Evolutionary conservation across 768 basidiomycete genomes (phyloP).

Genomic region (Termitomyces sp.): DNA sequence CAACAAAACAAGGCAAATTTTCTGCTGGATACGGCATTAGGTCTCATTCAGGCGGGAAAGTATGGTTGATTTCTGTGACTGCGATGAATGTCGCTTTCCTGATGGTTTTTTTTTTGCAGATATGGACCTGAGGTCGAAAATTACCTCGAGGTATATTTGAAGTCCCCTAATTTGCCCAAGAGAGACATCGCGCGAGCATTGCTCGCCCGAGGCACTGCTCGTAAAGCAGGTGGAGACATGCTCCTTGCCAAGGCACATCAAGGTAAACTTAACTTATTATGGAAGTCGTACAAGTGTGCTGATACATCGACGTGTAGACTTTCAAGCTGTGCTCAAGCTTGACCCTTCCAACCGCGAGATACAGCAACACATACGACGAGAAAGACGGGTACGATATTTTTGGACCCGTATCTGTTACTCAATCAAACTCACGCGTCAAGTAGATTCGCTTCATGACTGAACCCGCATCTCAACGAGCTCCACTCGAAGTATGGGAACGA

Average conservation of each 20-base stretch:
- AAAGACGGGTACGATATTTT: slow-evolving; percentile 36
- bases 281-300: neutral
- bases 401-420: neutral
- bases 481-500: slow-evolving; percentile 66
- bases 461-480: slow-evolving; percentile 59
- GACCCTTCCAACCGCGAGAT: slow-evolving; percentile 59
- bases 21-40: slow-evolving; percentile 46
- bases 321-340: slow-evolving; percentile 54
- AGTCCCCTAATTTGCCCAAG: slow-evolving; percentile 53
- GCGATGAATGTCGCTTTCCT: slow-evolving; percentile 1
- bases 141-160: slow-evolving; percentile 63
- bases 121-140: slow-evolving; percentile 64
- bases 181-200: slow-evolving; percentile 52
- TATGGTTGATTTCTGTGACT: slow-evolving; percentile 25
- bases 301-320: slow-evolving; percentile 36
- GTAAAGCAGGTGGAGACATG: slow-evolving; percentile 51
- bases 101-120: slow-evolving; percentile 28
- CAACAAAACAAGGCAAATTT: slow-evolving; percentile 45
- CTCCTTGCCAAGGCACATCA: slow-evolving; percentile 57
- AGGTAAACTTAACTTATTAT: slow-evolving; percentile 33
- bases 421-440: slow-evolving; percentile 4
- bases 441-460: slow-evolving; percentile 53
- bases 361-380: slow-evolving; percentile 45
- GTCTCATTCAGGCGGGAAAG: slow-evolving; percentile 49
- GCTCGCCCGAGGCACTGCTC: slow-evolving; percentile 56